These are phyloP conservation scores for Pholiota microspora DNA, from an alignment of 768 basidiomycete genomes.

Conservation along the genomic window DNA sequence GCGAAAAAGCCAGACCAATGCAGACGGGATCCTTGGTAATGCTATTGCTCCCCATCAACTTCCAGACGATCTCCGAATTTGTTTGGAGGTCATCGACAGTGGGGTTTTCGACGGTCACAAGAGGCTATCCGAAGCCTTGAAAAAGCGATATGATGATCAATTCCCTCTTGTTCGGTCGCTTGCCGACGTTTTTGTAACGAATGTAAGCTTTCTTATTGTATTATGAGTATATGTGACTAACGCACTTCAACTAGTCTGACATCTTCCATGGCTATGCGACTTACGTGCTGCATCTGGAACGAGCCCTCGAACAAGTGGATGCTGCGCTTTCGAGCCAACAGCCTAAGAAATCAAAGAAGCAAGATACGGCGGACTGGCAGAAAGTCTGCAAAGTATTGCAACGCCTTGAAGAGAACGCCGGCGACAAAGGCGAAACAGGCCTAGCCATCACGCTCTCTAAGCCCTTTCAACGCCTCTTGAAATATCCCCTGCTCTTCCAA, in stretches of 20 bases:
- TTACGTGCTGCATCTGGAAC: constrained; percentile 92
- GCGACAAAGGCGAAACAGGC: constrained; percentile 89
- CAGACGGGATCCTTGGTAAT: constrained; percentile 45
- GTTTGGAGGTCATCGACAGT: constrained; percentile 82
- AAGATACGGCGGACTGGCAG: constrained; percentile 75
- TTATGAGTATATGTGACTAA: constrained; percentile 12
- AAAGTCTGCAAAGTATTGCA: constrained; percentile 74
- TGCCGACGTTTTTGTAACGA: constrained; percentile 94
- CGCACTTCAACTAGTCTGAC: constrained; percentile 60
- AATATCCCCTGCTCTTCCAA: constrained; percentile 97
- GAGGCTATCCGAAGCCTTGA: constrained; percentile 78
- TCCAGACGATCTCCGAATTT: constrained; percentile 83
- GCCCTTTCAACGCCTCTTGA: constrained; percentile 94
- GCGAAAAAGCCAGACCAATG: constrained; percentile 60
- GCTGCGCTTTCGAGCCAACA: constrained; percentile 64
- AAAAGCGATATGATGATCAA: constrained; percentile 92
- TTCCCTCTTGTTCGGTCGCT: constrained; percentile 91
- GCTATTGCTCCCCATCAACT: constrained; percentile 74
- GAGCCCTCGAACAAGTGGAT: constrained; percentile 86
- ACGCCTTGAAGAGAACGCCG: constrained; percentile 75
- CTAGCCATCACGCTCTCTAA: constrained; percentile 94
- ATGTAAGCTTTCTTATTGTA: constrained; percentile 51
- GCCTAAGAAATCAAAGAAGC: constrained; percentile 78
- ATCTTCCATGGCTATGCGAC: constrained; percentile 93
- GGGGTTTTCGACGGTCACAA: constrained; percentile 90